These are phyloP conservation scores for Rauvolfia tetraphylla DNA, from an alignment of 257 asterid species.

Conservation along the genomic window DNA sequence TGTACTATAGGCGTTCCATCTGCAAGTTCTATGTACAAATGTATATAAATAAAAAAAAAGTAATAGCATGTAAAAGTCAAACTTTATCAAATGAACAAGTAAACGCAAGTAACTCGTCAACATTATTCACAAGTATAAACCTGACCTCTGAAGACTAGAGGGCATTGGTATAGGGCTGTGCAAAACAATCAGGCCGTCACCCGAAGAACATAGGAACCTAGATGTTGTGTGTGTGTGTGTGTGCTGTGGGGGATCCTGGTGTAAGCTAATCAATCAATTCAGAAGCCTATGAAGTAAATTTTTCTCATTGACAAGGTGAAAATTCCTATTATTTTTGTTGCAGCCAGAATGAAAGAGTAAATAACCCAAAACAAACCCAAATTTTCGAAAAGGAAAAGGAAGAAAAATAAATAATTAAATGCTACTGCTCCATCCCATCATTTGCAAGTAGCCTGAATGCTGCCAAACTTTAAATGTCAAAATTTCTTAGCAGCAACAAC, in stretches of 20 bases:
- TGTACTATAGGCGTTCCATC: neutral
- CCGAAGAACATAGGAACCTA: neutral
- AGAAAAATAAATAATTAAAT: neutral
- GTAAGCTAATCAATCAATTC: too few species aligned
- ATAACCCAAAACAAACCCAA: neutral
- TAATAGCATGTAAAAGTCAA: neutral
- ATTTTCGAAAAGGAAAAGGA: neutral
- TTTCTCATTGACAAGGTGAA: neutral
- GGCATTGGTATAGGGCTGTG: neutral
- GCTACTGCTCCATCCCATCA: neutral
- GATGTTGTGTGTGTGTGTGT: too few species aligned
- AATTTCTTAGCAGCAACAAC: neutral
- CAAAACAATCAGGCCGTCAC: neutral
- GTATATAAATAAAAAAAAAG: neutral
- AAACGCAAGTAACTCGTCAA: neutral
- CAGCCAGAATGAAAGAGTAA: neutral
- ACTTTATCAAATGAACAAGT: neutral
- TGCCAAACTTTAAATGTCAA: neutral
- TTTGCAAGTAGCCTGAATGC: neutral
- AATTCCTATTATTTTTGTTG: too few species aligned
- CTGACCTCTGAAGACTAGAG: neutral
- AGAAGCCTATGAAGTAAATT: neutral
- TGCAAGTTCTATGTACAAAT: neutral
- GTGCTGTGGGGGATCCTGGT: too few species aligned
- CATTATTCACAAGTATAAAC: neutral